Conservation (phyloP, 2,329 filamentous ascomycete genomes). For the Neonectria punicea region DNA sequence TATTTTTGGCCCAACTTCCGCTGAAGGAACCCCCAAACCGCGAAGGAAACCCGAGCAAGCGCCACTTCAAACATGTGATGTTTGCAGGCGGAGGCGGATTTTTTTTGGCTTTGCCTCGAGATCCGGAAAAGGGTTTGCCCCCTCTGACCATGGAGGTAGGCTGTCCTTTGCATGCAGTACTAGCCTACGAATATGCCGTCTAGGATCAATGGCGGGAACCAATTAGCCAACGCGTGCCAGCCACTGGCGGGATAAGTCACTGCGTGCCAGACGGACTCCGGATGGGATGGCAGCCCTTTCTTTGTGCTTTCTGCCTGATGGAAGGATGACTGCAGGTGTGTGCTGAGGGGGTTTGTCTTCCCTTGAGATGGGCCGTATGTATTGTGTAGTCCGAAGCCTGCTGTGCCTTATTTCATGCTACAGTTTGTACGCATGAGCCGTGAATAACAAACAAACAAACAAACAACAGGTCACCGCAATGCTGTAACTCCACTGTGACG, state of each 20-base stretch:
- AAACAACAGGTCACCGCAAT: background rate
- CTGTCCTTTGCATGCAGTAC: background rate
- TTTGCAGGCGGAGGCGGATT: background rate
- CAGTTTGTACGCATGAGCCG: background rate
- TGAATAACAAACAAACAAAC: background rate
- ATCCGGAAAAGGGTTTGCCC: background rate
- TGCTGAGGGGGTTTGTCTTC: background rate
- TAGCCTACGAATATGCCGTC: no score
- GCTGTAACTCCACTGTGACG: background rate
- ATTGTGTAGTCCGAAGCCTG: no score
- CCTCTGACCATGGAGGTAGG: background rate
- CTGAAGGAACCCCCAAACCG: background rate
- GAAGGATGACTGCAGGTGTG: background rate
- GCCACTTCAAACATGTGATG: background rate
- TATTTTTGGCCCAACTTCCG: conserved; percentile 1
- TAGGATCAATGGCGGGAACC: conserved; percentile 1
- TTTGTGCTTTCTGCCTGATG: background rate
- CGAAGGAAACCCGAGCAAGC: background rate
- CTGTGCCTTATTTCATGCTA: no score
- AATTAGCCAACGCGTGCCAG: conserved; percentile 1
- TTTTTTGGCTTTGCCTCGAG: background rate
- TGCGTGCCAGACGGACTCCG: background rate
- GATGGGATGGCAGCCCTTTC: background rate
- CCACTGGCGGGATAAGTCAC: background rate
- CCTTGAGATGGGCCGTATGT: background rate